Evolutionary conservation across 2,329 filamentous ascomycete species (phyloP), one percentile per base, ranked within the genome.

Genomic region (Juglanconis juglandina): DNA sequence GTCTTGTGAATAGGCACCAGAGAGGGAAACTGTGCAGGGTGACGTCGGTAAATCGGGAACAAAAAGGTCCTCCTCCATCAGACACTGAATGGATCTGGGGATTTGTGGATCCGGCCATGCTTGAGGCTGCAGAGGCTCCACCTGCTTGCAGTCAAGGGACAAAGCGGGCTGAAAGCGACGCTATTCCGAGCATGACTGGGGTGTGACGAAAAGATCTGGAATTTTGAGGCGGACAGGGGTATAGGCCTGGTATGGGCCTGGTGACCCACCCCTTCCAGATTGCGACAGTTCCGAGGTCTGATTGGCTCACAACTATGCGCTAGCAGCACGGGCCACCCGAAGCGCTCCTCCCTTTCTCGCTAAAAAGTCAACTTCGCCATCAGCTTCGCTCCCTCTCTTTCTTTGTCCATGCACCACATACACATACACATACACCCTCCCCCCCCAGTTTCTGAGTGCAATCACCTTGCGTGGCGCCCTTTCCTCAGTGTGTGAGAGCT

Each of bases 321-420:
- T 53, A 49, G 34, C 32, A 37, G 53, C 53, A 56, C 53, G 35
- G 53, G 24, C 53, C 53, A 56, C 34, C n/a, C 4, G 24, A 24
- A 24, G 24, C 32, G 44, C 32, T 39, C 53, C 44, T 56, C 53
- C 53, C 53, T 56, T 56, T 54, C 51, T 41, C 46, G 52, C 52
- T 54, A 41, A 54, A 54, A 54, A 46, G 44, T 54, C 52, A 39
- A 54, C 52, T 54, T 39, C 24, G 17, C 46, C 35, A 32, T 30
- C 44, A 11, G 10, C 24, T 41, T 14, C 52, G 41, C 46, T 24
- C 41, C 46, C 13, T 32, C 52, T 54, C 42, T 42, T 41, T 42
- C 47, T 58, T 34, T 14, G 32, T 14, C 49, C 55, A 17, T 42
- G 17, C 34, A 10, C 55, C 56, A 49, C 11, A 42, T 14, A 42